A percentile compares a stretch with the other conserved stretches of the same genome.
These are phyloP conservation scores for Hypoxylon rickii DNA, from an alignment of 495 filamentous ascomycete genomes.

Conservation along the genomic window DNA sequence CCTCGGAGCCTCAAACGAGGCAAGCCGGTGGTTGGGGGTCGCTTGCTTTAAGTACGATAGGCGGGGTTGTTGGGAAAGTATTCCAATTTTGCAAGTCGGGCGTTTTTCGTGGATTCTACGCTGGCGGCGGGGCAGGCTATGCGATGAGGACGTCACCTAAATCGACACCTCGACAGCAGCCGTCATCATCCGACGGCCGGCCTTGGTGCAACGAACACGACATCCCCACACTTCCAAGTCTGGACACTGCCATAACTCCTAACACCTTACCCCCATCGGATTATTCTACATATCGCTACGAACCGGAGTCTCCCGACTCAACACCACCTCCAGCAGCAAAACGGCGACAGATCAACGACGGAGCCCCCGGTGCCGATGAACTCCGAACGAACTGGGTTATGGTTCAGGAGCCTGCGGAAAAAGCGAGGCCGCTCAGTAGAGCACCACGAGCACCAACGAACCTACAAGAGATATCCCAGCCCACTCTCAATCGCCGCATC, in stretches of 20 bases:
- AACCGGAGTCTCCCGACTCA: constrained; percentile 44
- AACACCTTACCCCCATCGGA: constrained; percentile 29
- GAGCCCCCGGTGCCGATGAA: constrained; percentile 49
- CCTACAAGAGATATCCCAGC: constrained; percentile 21
- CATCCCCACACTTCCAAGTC: constrained; percentile 29
- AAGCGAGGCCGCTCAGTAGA: constrained; percentile 20
- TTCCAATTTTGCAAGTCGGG: constrained; percentile 79
- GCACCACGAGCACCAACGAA: constrained; percentile 25
- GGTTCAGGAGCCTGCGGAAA: constrained; percentile 53
- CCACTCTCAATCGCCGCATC: constrained; percentile 40
- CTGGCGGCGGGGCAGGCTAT: constrained; percentile 78
- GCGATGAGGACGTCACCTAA: constrained; percentile 35
- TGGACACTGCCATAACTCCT: constrained; percentile 19
- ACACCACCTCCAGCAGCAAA: constrained; percentile 56
- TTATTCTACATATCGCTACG: constrained; percentile 33
- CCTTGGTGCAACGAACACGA: constrained; percentile 39
- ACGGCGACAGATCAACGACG: constrained; percentile 53
- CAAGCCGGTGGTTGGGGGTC: constrained; percentile 48
- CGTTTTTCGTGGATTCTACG: constrained; percentile 81
- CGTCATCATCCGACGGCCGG: constrained; percentile 31
- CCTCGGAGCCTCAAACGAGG: constrained; percentile 8
- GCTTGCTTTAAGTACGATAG: constrained; percentile 49
- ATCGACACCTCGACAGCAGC: constrained; percentile 9
- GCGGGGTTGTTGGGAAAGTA: constrained; percentile 72
- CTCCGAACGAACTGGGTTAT: constrained; percentile 75